Conservation (phyloP, 108 stramenopile species). For the Fistulifera pelliculosa region DNA sequence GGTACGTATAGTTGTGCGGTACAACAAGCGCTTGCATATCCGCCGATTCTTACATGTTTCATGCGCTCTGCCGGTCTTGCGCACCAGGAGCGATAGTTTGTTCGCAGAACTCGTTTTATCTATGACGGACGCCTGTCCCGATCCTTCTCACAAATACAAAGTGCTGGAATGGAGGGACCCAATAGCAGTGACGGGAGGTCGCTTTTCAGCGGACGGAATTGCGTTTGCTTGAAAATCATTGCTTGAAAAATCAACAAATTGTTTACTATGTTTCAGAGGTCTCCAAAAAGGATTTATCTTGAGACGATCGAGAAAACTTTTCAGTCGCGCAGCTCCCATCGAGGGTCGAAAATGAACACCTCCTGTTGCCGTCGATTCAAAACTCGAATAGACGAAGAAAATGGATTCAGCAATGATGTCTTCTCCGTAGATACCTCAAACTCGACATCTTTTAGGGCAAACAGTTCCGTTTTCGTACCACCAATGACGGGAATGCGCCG, state of each 20-base stretch:
- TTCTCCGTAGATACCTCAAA: slow-evolving; percentile 41
- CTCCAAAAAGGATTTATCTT: slow-evolving; percentile 13
- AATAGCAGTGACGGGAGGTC: not conserved
- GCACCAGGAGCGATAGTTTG: slow-evolving; percentile 37
- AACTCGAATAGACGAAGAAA: slow-evolving; percentile 54
- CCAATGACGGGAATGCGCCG: slow-evolving; percentile 67
- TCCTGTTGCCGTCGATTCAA: slow-evolving; percentile 22
- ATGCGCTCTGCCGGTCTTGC: no score
- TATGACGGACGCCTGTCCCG: slow-evolving; percentile 2
- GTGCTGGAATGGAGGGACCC: slow-evolving; percentile 7
- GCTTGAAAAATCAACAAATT: no score
- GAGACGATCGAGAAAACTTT: slow-evolving; percentile 62
- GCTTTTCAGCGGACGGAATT: slow-evolving; percentile 1
- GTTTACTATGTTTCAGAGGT: no score
- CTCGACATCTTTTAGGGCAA: slow-evolving; percentile 53
- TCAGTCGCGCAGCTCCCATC: slow-evolving; percentile 51
- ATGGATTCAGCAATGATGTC: slow-evolving; percentile 55
- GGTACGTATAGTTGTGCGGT: slow-evolving; percentile 10
- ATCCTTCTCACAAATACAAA: not conserved
- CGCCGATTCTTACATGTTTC: no score
- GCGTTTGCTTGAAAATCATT: no score
- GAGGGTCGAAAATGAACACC: slow-evolving; percentile 69
- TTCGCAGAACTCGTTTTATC: slow-evolving; percentile 55
- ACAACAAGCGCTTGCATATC: no score
- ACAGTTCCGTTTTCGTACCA: slow-evolving; percentile 31